phyloP scores from a whole-genome alignment of 352 stramenopile genomes.

The Phytophthora europaea region DNA sequence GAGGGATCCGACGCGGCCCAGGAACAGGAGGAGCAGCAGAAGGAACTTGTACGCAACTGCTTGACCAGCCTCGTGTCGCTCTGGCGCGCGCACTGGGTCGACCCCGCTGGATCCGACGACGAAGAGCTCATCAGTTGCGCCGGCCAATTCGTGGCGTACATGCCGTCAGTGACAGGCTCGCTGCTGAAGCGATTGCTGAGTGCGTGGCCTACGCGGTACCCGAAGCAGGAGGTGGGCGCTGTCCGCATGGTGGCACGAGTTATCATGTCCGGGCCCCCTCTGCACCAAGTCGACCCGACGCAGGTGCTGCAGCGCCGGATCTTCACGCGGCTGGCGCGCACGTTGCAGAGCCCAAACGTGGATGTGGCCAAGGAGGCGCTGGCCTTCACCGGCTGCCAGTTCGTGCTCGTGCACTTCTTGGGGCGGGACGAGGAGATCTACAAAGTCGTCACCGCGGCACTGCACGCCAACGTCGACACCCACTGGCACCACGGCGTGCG shows the following conservation, averaged over 20 bases:
- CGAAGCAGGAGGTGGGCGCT: conserved; percentile 75
- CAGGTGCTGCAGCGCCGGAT: conserved; percentile 52
- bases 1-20: conserved; percentile 34
- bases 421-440: conserved; percentile 74
- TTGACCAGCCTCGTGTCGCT: conserved; percentile 70
- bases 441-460: conserved; percentile 63
- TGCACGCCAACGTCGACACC: conserved; percentile 64
- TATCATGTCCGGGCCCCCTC: conserved; percentile 82
- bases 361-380: conserved; percentile 86
- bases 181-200: conserved; percentile 67
- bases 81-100: conserved; percentile 82
- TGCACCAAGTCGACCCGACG: conserved; percentile 54
- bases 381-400: conserved; percentile 87
- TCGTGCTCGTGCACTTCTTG: conserved; percentile 82
- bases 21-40: conserved; percentile 41
- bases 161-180: conserved; percentile 62
- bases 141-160: conserved; percentile 88
- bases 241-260: conserved; percentile 88
- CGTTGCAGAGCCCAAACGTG: conserved; percentile 66
- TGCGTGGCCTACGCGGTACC: conserved; percentile 75
- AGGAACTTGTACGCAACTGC: conserved; percentile 79
- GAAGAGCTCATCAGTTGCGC: conserved; percentile 88
- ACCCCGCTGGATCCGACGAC: conserved; percentile 79
- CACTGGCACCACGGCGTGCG: conserved; percentile 86
- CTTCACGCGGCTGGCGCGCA: conserved; percentile 69